Conservation (phyloP, 2,329 filamentous ascomycete species). For the Phialocephala subalpina region DNA sequence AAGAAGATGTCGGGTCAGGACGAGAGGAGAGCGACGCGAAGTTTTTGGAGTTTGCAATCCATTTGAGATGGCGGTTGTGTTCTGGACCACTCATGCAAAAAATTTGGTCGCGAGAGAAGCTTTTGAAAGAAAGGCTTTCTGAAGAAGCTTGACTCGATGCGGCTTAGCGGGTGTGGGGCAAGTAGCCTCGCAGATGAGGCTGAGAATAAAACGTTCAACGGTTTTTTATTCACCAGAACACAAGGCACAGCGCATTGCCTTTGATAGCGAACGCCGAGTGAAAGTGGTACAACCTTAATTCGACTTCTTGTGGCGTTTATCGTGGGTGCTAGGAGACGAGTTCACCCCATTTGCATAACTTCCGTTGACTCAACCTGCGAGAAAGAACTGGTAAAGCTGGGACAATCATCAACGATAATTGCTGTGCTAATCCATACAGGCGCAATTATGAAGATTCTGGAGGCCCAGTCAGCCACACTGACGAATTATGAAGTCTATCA, state of each 20-base stretch:
- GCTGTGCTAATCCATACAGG: conserved; percentile 5
- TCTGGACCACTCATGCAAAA: conserved; percentile 7
- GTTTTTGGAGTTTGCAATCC: conserved; percentile 30
- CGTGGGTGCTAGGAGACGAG: neutral
- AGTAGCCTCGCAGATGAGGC: neutral
- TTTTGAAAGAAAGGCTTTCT: conserved; percentile 10
- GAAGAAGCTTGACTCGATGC: neutral
- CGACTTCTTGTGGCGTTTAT: neutral
- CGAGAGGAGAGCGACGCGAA: conserved; percentile 20
- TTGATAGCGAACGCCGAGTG: neutral
- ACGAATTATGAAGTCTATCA: conserved; percentile 78
- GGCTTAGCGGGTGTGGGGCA: conserved; percentile 6
- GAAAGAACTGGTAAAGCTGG: neutral
- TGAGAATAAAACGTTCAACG: neutral
- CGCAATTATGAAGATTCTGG: conserved; percentile 69
- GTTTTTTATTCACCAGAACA: neutral
- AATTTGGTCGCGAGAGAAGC: conserved; percentile 1
- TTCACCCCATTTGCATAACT: neutral
- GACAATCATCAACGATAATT: neutral
- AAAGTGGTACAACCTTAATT: neutral
- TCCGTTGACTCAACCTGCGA: neutral
- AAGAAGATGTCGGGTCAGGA: conserved; percentile 22
- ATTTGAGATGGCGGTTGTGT: conserved; percentile 27
- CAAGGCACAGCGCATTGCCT: neutral
- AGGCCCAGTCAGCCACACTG: conserved; percentile 73